Percentiles rank a stretch among this genome's conserved stretches.
These are phyloP conservation scores for Clavulina sp. DNA, from an alignment of 768 basidiomycete species.

Conservation along the genomic window DNA sequence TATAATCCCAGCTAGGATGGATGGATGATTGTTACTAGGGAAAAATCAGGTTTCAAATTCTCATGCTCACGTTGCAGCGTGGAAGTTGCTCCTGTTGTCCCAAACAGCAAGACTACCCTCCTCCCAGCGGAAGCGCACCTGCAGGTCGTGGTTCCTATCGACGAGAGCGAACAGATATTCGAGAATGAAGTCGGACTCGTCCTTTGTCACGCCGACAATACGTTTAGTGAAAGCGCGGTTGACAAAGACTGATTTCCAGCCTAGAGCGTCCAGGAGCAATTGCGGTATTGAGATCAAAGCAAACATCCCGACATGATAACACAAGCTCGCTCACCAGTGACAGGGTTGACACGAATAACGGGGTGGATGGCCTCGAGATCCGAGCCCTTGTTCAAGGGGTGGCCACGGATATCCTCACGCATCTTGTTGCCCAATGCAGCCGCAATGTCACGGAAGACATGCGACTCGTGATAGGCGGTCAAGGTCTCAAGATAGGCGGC, in stretches of 20 bases:
- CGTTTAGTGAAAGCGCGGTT: slow-evolving; percentile 20
- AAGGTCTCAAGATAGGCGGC: slow-evolving; percentile 30
- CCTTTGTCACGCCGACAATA: slow-evolving; percentile 20
- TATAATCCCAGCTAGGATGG: slow-evolving; percentile 21
- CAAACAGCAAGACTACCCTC: slow-evolving; percentile 20
- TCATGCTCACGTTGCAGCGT: slow-evolving; percentile 20
- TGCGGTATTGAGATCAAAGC: background rate
- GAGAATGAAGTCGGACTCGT: slow-evolving; percentile 20
- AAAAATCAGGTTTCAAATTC: background rate
- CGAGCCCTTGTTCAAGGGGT: slow-evolving; percentile 32
- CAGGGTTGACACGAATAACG: slow-evolving; percentile 38
- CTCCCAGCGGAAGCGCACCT: slow-evolving; percentile 23
- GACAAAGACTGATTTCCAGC: slow-evolving; percentile 20
- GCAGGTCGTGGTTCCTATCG: slow-evolving; percentile 18
- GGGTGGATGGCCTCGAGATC: slow-evolving; percentile 35
- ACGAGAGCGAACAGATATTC: slow-evolving; percentile 18
- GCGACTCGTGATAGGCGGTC: no score
- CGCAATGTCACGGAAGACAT: no score
- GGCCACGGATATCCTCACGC: background rate
- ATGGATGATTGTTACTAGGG: no score
- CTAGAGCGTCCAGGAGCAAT: slow-evolving; percentile 1
- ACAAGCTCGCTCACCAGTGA: slow-evolving; percentile 25
- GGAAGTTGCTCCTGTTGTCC: slow-evolving; percentile 21
- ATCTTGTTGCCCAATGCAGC: background rate
- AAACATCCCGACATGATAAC: background rate